These are phyloP conservation scores for Corylus heterophylla DNA, from an alignment of 306 rosid genomes.

Conservation along the genomic window DNA sequence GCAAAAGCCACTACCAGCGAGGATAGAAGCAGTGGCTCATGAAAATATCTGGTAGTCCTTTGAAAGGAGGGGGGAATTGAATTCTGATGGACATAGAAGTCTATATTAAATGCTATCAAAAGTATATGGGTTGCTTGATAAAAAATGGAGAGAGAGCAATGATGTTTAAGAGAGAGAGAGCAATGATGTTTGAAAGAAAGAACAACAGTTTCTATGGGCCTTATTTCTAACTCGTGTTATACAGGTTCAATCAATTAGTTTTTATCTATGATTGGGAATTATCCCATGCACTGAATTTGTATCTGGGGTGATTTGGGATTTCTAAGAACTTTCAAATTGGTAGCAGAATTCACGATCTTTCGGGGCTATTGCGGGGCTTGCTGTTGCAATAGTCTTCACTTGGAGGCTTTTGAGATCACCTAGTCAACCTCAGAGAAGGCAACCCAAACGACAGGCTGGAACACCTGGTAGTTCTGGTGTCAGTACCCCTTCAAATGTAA, in stretches of 20 bases:
- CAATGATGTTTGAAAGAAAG: neutral
- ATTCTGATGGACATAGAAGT: neutral
- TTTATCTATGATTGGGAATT: neutral
- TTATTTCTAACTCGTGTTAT: neutral
- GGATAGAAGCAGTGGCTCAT: neutral
- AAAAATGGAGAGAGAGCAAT: too few relatives aligned
- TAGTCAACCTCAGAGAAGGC: slow-evolving; percentile 60
- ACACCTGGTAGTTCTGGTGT: slow-evolving; percentile 60
- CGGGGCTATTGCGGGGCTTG: slow-evolving; percentile 91
- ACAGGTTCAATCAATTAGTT: neutral
- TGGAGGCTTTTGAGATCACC: slow-evolving; percentile 91
- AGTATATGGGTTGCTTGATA: neutral
- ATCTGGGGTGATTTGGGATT: neutral
- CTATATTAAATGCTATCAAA: neutral
- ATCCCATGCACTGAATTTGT: neutral
- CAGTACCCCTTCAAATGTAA: slow-evolving; percentile 44
- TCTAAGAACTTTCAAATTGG: slow-evolving; percentile 22
- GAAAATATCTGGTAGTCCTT: neutral
- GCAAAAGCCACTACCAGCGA: neutral
- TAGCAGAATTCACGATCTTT: slow-evolving; percentile 73
- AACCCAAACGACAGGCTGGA: slow-evolving; percentile 69
- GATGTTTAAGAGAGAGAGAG: neutral
- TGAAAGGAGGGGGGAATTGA: neutral
- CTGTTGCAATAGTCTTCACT: slow-evolving; percentile 78
- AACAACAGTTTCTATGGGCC: neutral